Percentiles rank a stretch among this genome's conserved stretches.
Evolutionary conservation across 768 basidiomycete genomes (phyloP).

Genomic region (Leccinum disarticulatum): DNA sequence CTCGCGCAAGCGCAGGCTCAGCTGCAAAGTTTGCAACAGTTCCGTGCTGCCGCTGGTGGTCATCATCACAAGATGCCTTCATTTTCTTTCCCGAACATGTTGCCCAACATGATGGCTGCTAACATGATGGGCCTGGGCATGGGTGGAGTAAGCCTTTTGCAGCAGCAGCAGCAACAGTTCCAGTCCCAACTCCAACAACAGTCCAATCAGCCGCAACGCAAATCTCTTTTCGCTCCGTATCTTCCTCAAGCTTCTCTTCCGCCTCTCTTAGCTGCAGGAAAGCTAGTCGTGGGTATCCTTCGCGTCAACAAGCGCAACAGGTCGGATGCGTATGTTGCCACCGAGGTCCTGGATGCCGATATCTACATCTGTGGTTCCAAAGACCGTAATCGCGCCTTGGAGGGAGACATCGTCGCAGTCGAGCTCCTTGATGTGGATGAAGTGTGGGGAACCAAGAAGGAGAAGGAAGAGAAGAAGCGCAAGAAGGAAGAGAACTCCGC

Average conservation of each 20-base stretch:
- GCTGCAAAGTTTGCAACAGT: constrained; percentile 92
- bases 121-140: constrained; percentile 92
- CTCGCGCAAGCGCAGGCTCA: constrained; percentile 97
- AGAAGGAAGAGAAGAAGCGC: constrained; percentile 99
- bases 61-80: constrained; percentile 97
- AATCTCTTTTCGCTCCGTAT: constrained; percentile 98
- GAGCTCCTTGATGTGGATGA: constrained; percentile 98
- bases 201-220: constrained; percentile 89
- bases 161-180: constrained; percentile 94
- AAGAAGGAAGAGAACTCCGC: constrained; percentile 99
- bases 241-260: constrained; percentile 97
- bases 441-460: constrained; percentile 98
- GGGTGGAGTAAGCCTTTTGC: constrained; percentile 79
- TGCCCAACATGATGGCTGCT: constrained; percentile 96
- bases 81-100: constrained; percentile 97
- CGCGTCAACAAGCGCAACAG: constrained; percentile 98
- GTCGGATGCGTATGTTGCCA: constrained; percentile 97
- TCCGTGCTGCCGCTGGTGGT: constrained; percentile 91
- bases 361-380: constrained; percentile 99
- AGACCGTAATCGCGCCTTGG: constrained; percentile 96
- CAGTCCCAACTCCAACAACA: constrained; percentile 95
- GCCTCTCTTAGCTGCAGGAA: constrained; percentile 93
- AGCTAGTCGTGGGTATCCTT: constrained; percentile 94
- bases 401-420: constrained; percentile 97
- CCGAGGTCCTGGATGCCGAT: constrained; percentile 96